phyloP scores from a whole-genome alignment of 805 yeast genomes.

The Clavispora fructus region DNA sequence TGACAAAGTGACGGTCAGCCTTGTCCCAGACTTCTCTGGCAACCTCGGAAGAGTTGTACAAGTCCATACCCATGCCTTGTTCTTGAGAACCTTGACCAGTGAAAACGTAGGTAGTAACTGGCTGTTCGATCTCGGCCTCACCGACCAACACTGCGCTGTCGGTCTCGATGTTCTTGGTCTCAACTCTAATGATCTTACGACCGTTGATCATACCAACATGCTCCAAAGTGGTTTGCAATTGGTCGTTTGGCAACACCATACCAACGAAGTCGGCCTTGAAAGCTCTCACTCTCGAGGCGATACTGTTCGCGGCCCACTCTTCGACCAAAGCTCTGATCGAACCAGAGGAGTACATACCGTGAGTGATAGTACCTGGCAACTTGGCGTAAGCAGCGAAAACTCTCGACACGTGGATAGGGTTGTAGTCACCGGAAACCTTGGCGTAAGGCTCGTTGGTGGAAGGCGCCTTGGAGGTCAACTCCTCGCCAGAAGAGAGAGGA shows the following conservation, averaged over 20 bases:
- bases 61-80: slow-evolving; percentile 99
- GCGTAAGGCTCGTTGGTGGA: slow-evolving; percentile 96
- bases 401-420: slow-evolving; percentile 96
- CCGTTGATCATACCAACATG: slow-evolving; percentile 99
- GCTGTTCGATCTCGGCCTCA: slow-evolving; percentile 99
- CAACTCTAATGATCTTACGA: slow-evolving; percentile 92
- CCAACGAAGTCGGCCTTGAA: slow-evolving; percentile 88
- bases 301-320: slow-evolving; percentile 97
- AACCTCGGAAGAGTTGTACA: slow-evolving; percentile 83
- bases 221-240: slow-evolving; percentile 78
- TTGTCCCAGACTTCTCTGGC: slow-evolving; percentile 97
- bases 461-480: slow-evolving; percentile 75
- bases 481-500: slow-evolving; percentile 68
- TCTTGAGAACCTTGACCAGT: slow-evolving; percentile 99
- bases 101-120: slow-evolving; percentile 91
- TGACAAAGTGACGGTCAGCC: slow-evolving; percentile 89
- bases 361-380: slow-evolving; percentile 96
- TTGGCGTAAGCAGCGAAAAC: slow-evolving; percentile 90
- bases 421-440: slow-evolving; percentile 95
- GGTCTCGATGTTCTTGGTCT: slow-evolving; percentile 77
- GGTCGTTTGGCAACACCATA: slow-evolving; percentile 96
- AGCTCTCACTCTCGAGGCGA: slow-evolving; percentile 92
- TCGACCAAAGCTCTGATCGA: slow-evolving; percentile 92
- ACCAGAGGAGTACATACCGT: slow-evolving; percentile 98
- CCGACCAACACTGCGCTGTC: slow-evolving; percentile 77